Conservation (phyloP, 2,329 filamentous ascomycete species). For the Aspergillus sp. region DNA sequence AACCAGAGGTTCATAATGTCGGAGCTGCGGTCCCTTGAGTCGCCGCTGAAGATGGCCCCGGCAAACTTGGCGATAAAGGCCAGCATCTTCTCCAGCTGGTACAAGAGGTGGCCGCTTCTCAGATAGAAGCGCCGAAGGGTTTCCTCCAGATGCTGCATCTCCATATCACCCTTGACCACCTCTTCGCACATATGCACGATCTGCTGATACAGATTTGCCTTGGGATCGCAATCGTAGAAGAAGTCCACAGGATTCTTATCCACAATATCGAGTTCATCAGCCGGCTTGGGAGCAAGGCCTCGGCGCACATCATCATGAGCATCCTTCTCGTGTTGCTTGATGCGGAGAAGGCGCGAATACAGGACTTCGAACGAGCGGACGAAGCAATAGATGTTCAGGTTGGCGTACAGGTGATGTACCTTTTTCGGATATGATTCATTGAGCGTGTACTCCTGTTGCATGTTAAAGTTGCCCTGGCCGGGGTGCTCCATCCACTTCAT, state of each 20-base stretch:
- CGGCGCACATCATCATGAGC: conserved; percentile 66
- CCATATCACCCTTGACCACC: conserved; percentile 70
- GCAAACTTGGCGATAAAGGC: conserved; percentile 72
- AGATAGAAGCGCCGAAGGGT: conserved; percentile 86
- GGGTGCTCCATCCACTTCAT: conserved; percentile 54
- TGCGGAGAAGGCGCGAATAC: conserved; percentile 70
- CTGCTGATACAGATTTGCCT: conserved; percentile 73
- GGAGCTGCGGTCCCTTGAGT: conserved; percentile 85
- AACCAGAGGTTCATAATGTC: conserved; percentile 85
- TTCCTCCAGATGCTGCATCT: conserved; percentile 78
- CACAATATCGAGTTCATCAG: conserved; percentile 71
- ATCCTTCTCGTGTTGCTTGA: conserved; percentile 69
- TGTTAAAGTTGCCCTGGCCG: conserved; percentile 45
- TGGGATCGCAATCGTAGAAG: conserved; percentile 56
- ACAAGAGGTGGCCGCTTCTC: conserved; percentile 82
- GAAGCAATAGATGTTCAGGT: conserved; percentile 87
- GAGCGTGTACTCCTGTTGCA: conserved; percentile 57
- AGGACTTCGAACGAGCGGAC: conserved; percentile 88
- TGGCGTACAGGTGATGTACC: conserved; percentile 83
- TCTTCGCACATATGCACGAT: conserved; percentile 80
- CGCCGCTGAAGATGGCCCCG: conserved; percentile 70
- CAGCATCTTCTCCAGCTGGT: conserved; percentile 83
- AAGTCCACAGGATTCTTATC: conserved; percentile 67
- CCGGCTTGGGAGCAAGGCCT: conserved; percentile 66
- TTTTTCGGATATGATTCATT: conserved; percentile 74